Evolutionary conservation across 257 asterid species (phyloP).

Genomic region (Solanum paucissectum): DNA sequence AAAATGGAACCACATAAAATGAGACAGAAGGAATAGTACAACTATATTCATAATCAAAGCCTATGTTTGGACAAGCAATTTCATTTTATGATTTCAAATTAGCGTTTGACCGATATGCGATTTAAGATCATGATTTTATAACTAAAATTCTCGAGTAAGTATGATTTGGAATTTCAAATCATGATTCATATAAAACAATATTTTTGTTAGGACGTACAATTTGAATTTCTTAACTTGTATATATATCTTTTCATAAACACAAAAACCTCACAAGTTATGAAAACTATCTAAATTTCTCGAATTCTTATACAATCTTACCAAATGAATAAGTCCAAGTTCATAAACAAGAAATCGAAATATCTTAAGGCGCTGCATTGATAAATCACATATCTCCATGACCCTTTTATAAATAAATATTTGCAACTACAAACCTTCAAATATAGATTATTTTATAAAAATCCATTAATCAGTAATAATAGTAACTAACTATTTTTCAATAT

Average conservation of each 20-base stretch:
- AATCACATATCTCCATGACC: neutral
- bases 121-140: too few species aligned
- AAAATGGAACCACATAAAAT: too few species aligned
- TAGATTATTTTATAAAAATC: neutral
- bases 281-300: too few species aligned
- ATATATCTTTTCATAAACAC: too few species aligned
- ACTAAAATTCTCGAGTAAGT: too few species aligned
- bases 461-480: neutral
- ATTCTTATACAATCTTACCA: neutral
- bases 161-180: too few species aligned
- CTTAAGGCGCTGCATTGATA: neutral
- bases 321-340: neutral
- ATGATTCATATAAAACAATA: too few species aligned
- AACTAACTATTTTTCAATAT: neutral
- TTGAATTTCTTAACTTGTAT: too few species aligned
- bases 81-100: neutral
- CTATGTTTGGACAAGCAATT: neutral
- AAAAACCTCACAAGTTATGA: neutral
- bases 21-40: too few species aligned
- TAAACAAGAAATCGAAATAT: neutral
- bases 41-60: neutral
- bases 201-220: too few species aligned
- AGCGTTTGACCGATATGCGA: too few species aligned
- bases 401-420: neutral
- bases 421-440: neutral